A percentile compares a stretch with the other conserved stretches of the same genome.
These are phyloP conservation scores for Globisporangium iwayamae DNA, from an alignment of 352 stramenopile species.

Conservation along the genomic window DNA sequence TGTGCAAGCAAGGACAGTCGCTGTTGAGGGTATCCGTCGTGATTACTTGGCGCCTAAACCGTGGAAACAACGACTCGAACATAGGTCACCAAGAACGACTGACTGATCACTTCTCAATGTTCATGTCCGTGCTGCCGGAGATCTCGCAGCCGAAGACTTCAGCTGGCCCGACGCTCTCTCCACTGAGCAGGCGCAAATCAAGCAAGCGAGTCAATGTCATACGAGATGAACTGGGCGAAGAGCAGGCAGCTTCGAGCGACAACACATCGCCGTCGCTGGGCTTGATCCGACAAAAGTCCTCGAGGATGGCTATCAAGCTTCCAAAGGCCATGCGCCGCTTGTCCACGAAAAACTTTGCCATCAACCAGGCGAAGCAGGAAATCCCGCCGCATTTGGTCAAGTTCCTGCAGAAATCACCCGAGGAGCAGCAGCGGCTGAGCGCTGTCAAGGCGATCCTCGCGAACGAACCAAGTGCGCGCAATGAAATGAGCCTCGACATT, in stretches of 20 bases:
- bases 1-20: not conserved
- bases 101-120: not conserved
- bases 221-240: not conserved
- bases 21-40: not conserved
- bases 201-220: not conserved
- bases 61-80: not conserved
- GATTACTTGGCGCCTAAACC: not conserved
- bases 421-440: slow-evolving; percentile 47
- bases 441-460: slow-evolving; percentile 50
- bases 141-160: slow-evolving; percentile 12
- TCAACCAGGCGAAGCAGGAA: slow-evolving; percentile 23
- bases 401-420: slow-evolving; percentile 45
- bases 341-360: not conserved
- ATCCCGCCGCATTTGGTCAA: slow-evolving; percentile 51
- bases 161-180: not conserved
- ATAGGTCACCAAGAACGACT: not conserved
- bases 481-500: slow-evolving; percentile 63
- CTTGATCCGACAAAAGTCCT: slow-evolving; percentile 23
- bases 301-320: slow-evolving; percentile 3
- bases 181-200: slow-evolving; percentile 1
- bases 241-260: not conserved
- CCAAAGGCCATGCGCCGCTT: slow-evolving; percentile 3
- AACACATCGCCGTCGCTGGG: not conserved
- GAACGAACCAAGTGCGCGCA: slow-evolving; percentile 46
- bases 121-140: slow-evolving; percentile 28